phyloP scores from a whole-genome alignment of 2,329 filamentous ascomycete genomes.

The Claviceps cyperi region DNA sequence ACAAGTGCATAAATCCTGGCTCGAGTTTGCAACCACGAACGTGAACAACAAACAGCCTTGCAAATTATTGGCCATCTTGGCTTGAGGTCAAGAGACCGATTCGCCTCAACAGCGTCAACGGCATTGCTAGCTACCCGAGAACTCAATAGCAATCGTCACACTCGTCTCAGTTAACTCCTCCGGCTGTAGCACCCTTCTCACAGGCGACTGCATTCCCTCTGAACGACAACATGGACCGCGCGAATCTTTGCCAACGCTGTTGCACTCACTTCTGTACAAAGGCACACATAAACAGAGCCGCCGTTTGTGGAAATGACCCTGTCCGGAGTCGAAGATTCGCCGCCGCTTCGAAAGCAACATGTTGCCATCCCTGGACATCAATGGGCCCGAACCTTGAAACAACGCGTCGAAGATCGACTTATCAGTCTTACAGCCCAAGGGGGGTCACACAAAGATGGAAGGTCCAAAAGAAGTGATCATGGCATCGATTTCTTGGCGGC shows the following conservation, averaged over 20 bases:
- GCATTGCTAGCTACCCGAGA: background rate
- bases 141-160: background rate
- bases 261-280: background rate
- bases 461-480: too few relatives aligned
- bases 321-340: too few relatives aligned
- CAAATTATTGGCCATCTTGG: background rate
- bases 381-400: too few relatives aligned
- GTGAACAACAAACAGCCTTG: background rate
- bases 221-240: background rate
- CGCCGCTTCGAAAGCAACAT: too few relatives aligned
- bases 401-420: too few relatives aligned
- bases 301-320: too few relatives aligned
- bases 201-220: background rate
- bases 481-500: too few relatives aligned
- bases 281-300: too few relatives aligned
- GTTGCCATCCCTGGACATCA: too few relatives aligned
- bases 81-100: background rate
- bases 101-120: background rate
- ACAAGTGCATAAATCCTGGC: background rate
- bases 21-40: background rate
- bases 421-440: too few relatives aligned
- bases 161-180: background rate
- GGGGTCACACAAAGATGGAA: too few relatives aligned
- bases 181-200: too few relatives aligned
- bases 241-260: background rate